These are phyloP conservation scores for Medicago truncatula DNA, from an alignment of 306 rosid species.

Conservation along the genomic window DNA sequence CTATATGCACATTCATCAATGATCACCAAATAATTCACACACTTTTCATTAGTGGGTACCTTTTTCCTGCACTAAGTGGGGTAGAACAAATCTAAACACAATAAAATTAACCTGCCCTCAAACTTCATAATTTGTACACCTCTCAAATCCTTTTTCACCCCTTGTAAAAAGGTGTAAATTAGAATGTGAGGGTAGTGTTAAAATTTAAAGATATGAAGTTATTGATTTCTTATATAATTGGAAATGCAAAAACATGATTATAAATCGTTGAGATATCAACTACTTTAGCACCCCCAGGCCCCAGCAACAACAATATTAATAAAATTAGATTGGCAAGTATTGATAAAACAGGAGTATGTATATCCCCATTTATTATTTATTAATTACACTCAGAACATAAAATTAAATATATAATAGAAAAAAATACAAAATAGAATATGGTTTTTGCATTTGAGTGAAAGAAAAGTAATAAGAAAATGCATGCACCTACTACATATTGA, in stretches of 20 bases:
- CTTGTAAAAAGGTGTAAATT: neutral
- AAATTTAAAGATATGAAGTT: neutral
- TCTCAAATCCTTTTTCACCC: neutral
- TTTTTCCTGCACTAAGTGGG: conserved; percentile 39
- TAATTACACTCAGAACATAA: conserved; percentile 7
- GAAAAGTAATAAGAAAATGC: conserved; percentile 1
- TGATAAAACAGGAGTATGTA: neutral
- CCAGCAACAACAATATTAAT: no score
- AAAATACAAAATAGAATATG: conserved; percentile 15
- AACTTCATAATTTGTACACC: conserved; percentile 1
- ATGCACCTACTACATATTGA: conserved; percentile 52
- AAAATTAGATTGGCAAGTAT: neutral
- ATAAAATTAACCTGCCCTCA: conserved; percentile 4
- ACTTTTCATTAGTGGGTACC: conserved; percentile 45
- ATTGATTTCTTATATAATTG: neutral
- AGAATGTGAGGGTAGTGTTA: neutral
- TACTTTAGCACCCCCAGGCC: no score
- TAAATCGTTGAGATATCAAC: no score
- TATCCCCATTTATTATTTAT: neutral
- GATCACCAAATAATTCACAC: conserved; percentile 38
- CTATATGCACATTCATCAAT: conserved; percentile 19
- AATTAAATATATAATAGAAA: neutral
- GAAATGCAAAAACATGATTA: no score
- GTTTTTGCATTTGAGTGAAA: conserved; percentile 32
- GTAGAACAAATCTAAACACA: neutral